Evolutionary conservation across 2,329 filamentous ascomycete genomes (phyloP).

Genomic region (Microcyclospora tardicrescens): DNA sequence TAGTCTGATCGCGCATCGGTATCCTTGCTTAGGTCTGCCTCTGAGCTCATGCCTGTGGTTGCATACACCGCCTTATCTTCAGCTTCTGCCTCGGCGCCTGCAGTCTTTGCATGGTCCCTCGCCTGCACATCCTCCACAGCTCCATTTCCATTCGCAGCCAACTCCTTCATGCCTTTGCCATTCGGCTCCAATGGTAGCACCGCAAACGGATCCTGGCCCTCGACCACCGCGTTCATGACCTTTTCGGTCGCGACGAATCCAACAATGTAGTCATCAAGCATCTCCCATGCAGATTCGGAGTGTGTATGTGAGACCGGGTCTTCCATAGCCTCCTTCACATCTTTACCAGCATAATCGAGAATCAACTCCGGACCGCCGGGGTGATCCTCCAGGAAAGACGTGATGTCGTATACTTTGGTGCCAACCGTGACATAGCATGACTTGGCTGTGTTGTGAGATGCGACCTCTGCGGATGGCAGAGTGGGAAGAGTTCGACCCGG

Average conservation of each 20-base stretch:
- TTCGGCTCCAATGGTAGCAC: slow-evolving; percentile 42
- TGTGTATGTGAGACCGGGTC: slow-evolving; percentile 75
- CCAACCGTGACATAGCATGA: slow-evolving; percentile 92
- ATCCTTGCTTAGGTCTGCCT: slow-evolving; percentile 73
- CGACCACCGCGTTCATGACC: slow-evolving; percentile 36
- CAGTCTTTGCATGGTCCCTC: slow-evolving; percentile 25
- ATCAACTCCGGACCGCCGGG: slow-evolving; percentile 83
- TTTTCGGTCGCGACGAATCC: slow-evolving; percentile 61
- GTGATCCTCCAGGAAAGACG: slow-evolving; percentile 78
- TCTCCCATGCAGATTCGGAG: slow-evolving; percentile 88
- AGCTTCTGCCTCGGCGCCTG: slow-evolving; percentile 9
- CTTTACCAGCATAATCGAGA: slow-evolving; percentile 78
- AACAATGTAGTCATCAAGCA: slow-evolving; percentile 74
- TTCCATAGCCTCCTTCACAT: slow-evolving; percentile 68
- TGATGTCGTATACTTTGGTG: slow-evolving; percentile 86
- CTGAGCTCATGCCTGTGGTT: slow-evolving; percentile 75
- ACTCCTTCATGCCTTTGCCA: slow-evolving; percentile 34
- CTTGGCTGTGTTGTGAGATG: slow-evolving; percentile 61
- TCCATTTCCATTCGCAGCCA: slow-evolving; percentile 38
- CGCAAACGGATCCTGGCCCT: slow-evolving; percentile 35
- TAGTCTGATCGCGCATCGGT: slow-evolving; percentile 68
- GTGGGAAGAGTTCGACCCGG: slow-evolving; percentile 71
- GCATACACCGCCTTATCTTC: slow-evolving; percentile 35
- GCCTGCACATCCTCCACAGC: slow-evolving; percentile 22
- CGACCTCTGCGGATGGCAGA: slow-evolving; percentile 68